Conservation (phyloP, 2,329 filamentous ascomycete genomes). For the Aspergillus fumigatus region DNA sequence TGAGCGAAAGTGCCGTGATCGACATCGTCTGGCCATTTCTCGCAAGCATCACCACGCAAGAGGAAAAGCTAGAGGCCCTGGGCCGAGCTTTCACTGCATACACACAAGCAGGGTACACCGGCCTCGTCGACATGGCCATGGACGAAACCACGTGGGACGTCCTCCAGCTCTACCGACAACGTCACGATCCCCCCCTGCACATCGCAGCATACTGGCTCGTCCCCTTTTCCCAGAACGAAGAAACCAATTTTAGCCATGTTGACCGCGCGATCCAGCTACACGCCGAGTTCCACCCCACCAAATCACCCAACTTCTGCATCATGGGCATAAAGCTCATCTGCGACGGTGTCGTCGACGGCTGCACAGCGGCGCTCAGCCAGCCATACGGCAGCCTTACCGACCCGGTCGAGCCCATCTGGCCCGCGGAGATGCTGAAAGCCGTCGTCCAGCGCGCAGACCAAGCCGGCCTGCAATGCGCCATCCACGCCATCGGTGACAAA, state of each 20-base stretch:
- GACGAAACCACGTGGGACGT: slow-evolving; percentile 47
- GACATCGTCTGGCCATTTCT: slow-evolving; percentile 46
- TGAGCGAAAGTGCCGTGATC: slow-evolving; percentile 45
- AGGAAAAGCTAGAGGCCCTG: slow-evolving; percentile 42
- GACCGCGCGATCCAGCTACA: slow-evolving; percentile 43
- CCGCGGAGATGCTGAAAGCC: slow-evolving; percentile 35
- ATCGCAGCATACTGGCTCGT: slow-evolving; percentile 49
- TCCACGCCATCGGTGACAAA: slow-evolving; percentile 50
- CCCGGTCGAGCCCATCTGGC: slow-evolving; percentile 47
- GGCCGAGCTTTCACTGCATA: slow-evolving; percentile 41
- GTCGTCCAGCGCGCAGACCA: slow-evolving; percentile 43
- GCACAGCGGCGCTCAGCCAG: slow-evolving; percentile 46
- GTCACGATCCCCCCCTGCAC: slow-evolving; percentile 37
- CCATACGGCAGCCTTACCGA: slow-evolving; percentile 42
- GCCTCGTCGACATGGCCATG: slow-evolving; percentile 51
- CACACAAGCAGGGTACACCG: slow-evolving; percentile 44
- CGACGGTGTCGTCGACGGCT: slow-evolving; percentile 49
- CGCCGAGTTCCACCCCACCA: slow-evolving; percentile 35
- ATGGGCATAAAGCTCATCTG: slow-evolving; percentile 49
- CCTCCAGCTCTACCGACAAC: slow-evolving; percentile 36
- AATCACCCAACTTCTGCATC: slow-evolving; percentile 41
- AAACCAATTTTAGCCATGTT: slow-evolving; percentile 40
- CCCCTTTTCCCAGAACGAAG: slow-evolving; percentile 36
- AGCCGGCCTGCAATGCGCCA: slow-evolving; percentile 45
- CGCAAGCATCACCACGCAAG: slow-evolving; percentile 37